These are phyloP conservation scores for Mycena indigotica DNA, from an alignment of 768 basidiomycete species.

Conservation along the genomic window DNA sequence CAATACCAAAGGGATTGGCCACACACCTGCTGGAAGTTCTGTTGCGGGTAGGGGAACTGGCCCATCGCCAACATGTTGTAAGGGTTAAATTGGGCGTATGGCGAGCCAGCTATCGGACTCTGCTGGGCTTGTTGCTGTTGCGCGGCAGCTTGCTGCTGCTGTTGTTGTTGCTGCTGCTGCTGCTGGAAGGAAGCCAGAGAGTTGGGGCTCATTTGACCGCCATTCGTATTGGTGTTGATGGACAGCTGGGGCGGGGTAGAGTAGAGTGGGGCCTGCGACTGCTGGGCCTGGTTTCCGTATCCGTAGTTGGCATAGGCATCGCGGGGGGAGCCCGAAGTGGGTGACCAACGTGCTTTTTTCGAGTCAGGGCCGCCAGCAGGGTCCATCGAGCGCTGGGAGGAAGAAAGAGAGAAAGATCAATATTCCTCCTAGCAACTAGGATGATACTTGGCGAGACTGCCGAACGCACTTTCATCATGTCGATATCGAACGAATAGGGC, in stretches of 20 bases:
- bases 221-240: constrained; percentile 64
- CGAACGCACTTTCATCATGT: constrained; percentile 83
- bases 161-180: constrained; percentile 45
- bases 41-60: constrained; percentile 27
- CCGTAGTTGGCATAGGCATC: constrained; percentile 87
- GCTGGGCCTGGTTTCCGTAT: constrained; percentile 71
- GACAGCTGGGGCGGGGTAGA: constrained; percentile 65
- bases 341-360: constrained; percentile 90
- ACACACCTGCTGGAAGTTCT: constrained; percentile 46
- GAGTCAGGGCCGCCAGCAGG: constrained; percentile 77
- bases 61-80: constrained; percentile 85
- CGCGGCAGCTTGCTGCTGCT: constrained; percentile 52
- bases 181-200: constrained; percentile 54
- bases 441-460: constrained; percentile 1
- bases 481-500: constrained; percentile 77
- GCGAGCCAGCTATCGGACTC: constrained; percentile 47
- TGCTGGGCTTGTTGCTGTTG: constrained; percentile 27
- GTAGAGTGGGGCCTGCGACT: constrained; percentile 64
- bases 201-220: constrained; percentile 70
- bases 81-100: constrained; percentile 62
- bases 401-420: constrained; percentile 3
- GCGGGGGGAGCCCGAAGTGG: constrained; percentile 43
- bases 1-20: not conserved
- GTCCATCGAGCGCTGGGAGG: constrained; percentile 80
- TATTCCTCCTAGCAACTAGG: constrained; percentile 4